These are phyloP conservation scores for Rhexocercosporidium sp. DNA, from an alignment of 2,329 filamentous ascomycete genomes.

Conservation along the genomic window DNA sequence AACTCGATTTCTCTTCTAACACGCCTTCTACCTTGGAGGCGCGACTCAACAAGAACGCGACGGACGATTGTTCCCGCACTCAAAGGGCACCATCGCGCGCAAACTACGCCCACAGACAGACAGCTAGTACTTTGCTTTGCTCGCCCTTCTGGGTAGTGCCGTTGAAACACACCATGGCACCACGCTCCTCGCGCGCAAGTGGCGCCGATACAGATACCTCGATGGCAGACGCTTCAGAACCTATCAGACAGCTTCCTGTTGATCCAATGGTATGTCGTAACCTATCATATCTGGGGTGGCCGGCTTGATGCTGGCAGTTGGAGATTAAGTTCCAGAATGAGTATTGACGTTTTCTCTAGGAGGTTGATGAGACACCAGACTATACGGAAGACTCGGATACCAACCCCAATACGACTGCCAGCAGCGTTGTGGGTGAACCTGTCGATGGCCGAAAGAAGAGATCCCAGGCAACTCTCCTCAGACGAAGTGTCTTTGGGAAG, in stretches of 20 bases:
- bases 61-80: background rate
- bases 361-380: conserved; percentile 69
- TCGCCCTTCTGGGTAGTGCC: conserved; percentile 33
- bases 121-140: background rate
- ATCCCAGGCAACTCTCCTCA: conserved; percentile 85
- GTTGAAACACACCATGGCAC: conserved; percentile 53
- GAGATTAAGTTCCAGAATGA: background rate
- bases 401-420: conserved; percentile 74
- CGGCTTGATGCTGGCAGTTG: background rate
- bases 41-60: conserved; percentile 1
- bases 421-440: conserved; percentile 82
- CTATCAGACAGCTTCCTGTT: conserved; percentile 40
- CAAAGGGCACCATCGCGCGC: background rate
- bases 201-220: conserved; percentile 57
- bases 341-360: conserved; percentile 43
- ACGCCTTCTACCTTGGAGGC: background rate
- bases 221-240: conserved; percentile 62
- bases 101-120: background rate
- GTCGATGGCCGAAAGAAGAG: conserved; percentile 83
- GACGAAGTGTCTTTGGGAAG: conserved; percentile 91
- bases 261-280: conserved; percentile 42
- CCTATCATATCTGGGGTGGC: background rate
- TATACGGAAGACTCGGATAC: conserved; percentile 71
- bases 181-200: conserved; percentile 57
- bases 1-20: background rate